These are phyloP conservation scores for Gillenia trifoliata DNA, from an alignment of 306 rosid species.

Conservation along the genomic window DNA sequence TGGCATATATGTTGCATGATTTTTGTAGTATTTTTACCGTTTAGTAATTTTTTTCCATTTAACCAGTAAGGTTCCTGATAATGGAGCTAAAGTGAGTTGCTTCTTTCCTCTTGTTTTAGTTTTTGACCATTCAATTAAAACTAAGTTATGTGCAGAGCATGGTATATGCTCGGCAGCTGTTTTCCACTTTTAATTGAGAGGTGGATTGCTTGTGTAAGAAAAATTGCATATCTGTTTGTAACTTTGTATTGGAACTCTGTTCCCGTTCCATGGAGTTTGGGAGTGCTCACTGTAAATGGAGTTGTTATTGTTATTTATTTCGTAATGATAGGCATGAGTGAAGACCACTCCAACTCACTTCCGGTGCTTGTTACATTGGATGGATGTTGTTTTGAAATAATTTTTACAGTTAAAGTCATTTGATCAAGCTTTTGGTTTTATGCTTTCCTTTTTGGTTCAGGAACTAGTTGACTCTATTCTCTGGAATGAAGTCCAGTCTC, in stretches of 20 bases:
- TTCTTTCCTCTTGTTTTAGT: neutral
- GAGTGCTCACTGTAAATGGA: neutral
- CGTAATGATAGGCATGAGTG: neutral
- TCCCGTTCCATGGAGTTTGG: neutral
- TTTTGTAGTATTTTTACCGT: neutral
- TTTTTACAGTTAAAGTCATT: neutral
- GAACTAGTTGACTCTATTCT: constrained; percentile 75
- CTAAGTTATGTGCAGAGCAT: neutral
- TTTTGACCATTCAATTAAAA: neutral
- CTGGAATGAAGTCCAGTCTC: constrained; percentile 79
- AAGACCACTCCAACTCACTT: constrained; percentile 1
- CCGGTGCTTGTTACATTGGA: constrained; percentile 11
- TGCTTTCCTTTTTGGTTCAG: constrained; percentile 42
- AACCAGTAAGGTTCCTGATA: neutral
- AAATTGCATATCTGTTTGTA: neutral
- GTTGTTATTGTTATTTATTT: constrained; percentile 5
- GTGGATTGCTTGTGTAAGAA: neutral
- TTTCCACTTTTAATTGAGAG: neutral
- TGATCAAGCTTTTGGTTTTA: constrained; percentile 21
- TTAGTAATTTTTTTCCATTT: neutral
- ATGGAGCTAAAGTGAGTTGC: neutral
- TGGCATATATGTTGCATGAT: neutral
- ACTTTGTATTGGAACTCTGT: neutral
- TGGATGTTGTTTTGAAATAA: constrained; percentile 10
- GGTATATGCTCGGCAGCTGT: neutral